Evolutionary conservation across 169 alveolate genomes (phyloP).

Genomic region (Eimeria brunetti): DNA sequence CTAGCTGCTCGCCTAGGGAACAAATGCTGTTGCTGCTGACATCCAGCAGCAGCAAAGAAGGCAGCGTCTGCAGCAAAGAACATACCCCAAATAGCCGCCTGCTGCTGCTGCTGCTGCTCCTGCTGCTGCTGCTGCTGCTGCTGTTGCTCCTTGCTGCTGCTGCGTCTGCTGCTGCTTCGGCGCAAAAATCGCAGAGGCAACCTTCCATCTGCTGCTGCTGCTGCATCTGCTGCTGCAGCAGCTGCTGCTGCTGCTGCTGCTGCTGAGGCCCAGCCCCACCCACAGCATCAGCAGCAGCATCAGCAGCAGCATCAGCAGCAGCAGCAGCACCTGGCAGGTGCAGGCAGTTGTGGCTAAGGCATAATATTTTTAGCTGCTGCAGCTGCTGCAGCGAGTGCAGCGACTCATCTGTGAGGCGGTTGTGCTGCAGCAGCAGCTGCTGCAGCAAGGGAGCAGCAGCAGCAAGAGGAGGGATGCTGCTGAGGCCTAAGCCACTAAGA

Average conservation of each 20-base stretch:
- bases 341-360: neutral
- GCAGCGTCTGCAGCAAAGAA: neutral
- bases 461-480: conserved; percentile 4
- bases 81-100: neutral
- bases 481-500: neutral
- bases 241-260: neutral
- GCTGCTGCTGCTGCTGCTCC: conserved; percentile 15
- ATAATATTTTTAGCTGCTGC: neutral
- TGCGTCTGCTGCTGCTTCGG: no score
- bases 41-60: conserved; percentile 15
- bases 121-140: conserved; percentile 2
- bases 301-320: neutral
- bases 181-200: neutral
- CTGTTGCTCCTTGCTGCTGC: neutral
- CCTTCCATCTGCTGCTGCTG: neutral
- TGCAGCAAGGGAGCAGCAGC: conserved; percentile 33
- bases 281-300: neutral
- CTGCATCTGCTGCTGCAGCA: no score
- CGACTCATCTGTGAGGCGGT: conserved; percentile 23
- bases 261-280: neutral
- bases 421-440: conserved; percentile 21
- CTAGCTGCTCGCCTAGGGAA: neutral
- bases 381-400: conserved; percentile 4
- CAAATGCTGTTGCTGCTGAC: neutral
- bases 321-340: neutral